Conservation (phyloP, 768 basidiomycete genomes). For the Flagelloscypha sp. region DNA sequence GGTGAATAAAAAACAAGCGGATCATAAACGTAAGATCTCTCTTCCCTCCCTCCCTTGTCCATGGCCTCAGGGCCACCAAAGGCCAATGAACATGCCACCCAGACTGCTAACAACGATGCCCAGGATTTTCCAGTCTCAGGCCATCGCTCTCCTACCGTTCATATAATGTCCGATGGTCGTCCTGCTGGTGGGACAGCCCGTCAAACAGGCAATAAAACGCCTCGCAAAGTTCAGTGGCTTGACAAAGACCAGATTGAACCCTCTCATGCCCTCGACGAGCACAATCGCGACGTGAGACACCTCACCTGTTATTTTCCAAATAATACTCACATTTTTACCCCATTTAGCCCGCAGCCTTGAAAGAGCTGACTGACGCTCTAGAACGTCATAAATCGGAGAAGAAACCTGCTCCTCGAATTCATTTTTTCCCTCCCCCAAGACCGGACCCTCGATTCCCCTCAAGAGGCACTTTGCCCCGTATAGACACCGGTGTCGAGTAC, state of each 20-base stretch:
- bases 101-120: too few relatives aligned
- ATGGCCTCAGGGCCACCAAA: too few relatives aligned
- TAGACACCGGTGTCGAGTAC: constrained; percentile 6
- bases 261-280: constrained; percentile 44
- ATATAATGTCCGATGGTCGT: too few relatives aligned
- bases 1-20: too few relatives aligned
- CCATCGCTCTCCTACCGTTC: too few relatives aligned
- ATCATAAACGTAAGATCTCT: too few relatives aligned
- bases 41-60: too few relatives aligned
- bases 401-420: constrained; percentile 12
- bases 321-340: constrained; percentile 1
- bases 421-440: constrained; percentile 21
- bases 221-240: constrained; percentile 48
- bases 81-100: too few relatives aligned
- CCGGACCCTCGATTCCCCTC: constrained; percentile 5
- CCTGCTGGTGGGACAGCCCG: too few relatives aligned
- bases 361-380: constrained; percentile 40
- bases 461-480: constrained; percentile 6
- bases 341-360: constrained; percentile 38
- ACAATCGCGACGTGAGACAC: constrained; percentile 41
- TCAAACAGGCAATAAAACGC: constrained; percentile 36
- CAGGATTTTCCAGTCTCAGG: too few relatives aligned
- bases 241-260: constrained; percentile 18
- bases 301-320: constrained; percentile 4
- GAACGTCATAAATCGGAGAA: constrained; percentile 36